phyloP scores from a whole-genome alignment of 1,284 basidiomycete genomes.

The Moesziomyces antarcticus region DNA sequence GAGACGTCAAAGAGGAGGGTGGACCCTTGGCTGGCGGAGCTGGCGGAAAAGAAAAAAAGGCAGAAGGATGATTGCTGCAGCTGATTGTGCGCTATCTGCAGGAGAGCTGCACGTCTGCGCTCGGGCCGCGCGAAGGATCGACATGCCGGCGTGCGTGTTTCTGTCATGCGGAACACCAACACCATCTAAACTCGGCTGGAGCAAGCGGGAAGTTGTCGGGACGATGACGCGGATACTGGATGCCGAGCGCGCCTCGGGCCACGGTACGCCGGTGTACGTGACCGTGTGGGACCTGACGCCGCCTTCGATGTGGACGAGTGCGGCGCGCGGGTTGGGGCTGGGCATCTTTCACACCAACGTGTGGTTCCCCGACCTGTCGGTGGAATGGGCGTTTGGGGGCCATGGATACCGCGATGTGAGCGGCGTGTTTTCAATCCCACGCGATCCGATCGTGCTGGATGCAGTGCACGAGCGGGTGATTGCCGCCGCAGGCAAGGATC shows the following conservation, averaged over 20 bases:
- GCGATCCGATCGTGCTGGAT: constrained; percentile 9
- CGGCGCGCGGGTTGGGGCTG: constrained; percentile 15
- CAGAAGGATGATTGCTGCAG: neutral
- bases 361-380: constrained; percentile 22
- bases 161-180: no score
- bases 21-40: no score
- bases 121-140: neutral
- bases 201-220: no score
- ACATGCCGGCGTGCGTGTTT: no score
- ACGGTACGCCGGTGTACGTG: constrained; percentile 27
- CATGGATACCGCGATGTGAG: constrained; percentile 21
- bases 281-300: constrained; percentile 34
- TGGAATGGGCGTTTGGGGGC: constrained; percentile 27
- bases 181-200: neutral
- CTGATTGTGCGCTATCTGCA: neutral
- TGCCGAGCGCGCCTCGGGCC: neutral
- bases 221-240: constrained; percentile 2
- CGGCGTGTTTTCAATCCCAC: constrained; percentile 29
- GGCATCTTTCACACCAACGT: constrained; percentile 31
- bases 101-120: neutral
- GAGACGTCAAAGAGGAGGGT: no score
- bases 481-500: neutral
- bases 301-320: constrained; percentile 8
- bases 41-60: neutral
- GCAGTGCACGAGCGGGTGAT: neutral